phyloP scores from a whole-genome alignment of 2,329 filamentous ascomycete genomes.

The Coniella vitis region DNA sequence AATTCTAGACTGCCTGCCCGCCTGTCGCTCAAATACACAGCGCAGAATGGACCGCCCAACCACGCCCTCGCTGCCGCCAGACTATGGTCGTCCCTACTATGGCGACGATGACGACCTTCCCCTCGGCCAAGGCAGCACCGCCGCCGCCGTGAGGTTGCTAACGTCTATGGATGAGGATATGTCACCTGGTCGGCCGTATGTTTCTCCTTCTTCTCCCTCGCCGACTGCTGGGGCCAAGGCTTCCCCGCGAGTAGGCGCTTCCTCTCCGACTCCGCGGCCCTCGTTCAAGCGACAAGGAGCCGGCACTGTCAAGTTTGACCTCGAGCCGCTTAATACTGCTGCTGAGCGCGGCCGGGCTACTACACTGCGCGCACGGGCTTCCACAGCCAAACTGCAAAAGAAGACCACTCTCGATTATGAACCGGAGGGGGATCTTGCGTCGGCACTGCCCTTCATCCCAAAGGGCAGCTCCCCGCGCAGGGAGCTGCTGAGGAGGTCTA shows the following conservation, averaged over 20 bases:
- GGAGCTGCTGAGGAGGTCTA: constrained; percentile 30
- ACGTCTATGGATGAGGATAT: constrained; percentile 54
- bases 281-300: constrained; percentile 31
- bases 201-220: constrained; percentile 24
- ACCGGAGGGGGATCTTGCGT: constrained; percentile 27
- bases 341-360: constrained; percentile 7
- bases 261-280: constrained; percentile 29
- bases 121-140: constrained; percentile 35
- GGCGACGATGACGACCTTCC: constrained; percentile 45
- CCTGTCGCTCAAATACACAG: neutral
- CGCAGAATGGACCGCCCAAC: constrained; percentile 42
- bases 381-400: constrained; percentile 47
- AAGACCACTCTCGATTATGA: constrained; percentile 27
- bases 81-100: constrained; percentile 51
- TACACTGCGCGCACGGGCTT: constrained; percentile 17
- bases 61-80: constrained; percentile 46
- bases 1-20: neutral
- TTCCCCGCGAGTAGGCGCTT: constrained; percentile 21
- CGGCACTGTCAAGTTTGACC: constrained; percentile 12
- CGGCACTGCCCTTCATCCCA: constrained; percentile 43
- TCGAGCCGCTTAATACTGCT: constrained; percentile 11
- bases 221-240: constrained; percentile 20
- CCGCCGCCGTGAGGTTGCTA: constrained; percentile 52
- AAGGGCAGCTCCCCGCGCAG: constrained; percentile 41
- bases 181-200: constrained; percentile 47